phyloP scores from a whole-genome alignment of 345 rosid genomes.

The Melaleuca quinquenervia region DNA sequence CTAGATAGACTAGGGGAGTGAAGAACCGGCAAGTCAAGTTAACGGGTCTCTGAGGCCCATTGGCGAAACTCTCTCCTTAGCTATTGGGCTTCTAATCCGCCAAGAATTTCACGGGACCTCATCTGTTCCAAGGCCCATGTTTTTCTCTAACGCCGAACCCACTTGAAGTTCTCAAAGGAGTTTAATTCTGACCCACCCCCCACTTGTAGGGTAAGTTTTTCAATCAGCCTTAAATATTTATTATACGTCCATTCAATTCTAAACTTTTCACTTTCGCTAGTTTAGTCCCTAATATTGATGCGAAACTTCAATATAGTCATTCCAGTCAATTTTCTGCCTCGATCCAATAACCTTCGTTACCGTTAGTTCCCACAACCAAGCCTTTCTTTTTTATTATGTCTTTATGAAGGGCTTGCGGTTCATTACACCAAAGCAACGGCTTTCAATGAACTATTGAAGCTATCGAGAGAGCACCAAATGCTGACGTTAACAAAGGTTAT shows the following conservation, averaged over 20 bases:
- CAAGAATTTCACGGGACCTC: background rate
- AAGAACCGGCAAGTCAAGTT: background rate
- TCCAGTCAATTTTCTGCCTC: background rate
- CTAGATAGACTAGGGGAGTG: no score
- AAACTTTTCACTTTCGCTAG: no score
- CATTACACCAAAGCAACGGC: no score
- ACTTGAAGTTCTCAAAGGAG: background rate
- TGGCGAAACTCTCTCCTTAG: background rate
- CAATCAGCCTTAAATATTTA: background rate
- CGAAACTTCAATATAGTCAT: background rate
- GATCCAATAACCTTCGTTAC: no score
- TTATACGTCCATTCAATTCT: background rate
- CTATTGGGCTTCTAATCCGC: background rate
- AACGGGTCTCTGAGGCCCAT: background rate
- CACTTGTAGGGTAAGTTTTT: background rate
- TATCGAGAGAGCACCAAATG: no score
- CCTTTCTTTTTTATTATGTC: background rate
- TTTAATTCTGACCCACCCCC: no score
- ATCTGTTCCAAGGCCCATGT: background rate
- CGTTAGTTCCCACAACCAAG: no score
- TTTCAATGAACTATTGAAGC: no score
- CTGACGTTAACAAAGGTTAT: background rate
- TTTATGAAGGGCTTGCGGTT: no score
- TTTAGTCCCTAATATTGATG: no score
- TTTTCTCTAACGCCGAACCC: background rate